Evolutionary conservation across 495 filamentous ascomycete species (phyloP), one percentile per base, ranked within the genome.

Genomic region (Penicillium parvum): DNA sequence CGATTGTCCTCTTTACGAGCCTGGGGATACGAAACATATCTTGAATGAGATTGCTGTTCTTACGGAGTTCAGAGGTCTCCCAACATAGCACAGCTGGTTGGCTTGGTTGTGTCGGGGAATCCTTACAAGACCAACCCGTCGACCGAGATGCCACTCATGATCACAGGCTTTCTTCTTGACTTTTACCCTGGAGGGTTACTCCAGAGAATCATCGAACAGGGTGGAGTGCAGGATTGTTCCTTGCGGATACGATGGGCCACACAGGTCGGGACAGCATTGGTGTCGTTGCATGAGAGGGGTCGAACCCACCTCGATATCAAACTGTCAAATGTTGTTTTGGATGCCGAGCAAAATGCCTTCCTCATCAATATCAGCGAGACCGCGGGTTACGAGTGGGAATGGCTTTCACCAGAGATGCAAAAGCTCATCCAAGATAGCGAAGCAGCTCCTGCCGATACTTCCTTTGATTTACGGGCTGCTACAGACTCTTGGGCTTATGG

Each of bases 231-330:
- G 25, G 44, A 21, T 23, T 47, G 47, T 30, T 44, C 1, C 23
- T 41, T 47, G 15, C 43, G 18, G 11, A 29, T 49, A 40, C 9
- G 35, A 45, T 55, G 43, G 52, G 49, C 44, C n/a, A 14, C 43
- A 23, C 38, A 52, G 29, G 42, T 43, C 34, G 33, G 49, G 4
- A 43, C 3, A 43, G 49, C 33, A 35, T 40, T 52, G 26, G 11
- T 25, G 17, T 18, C 22, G 22, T 47, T 52, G 25, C 37, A 52
- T 15, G 46, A 14, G 4, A 18, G 32, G 14, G 12, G 23, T 18
- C 43, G 33, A 40, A 48, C n/a, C 43, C n/a, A 59, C 21, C 48
- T 56, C 20, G 49, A 61, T 32, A 46, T 61, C 21, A 61, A 58
- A 45, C 46, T 49, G 2, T 36, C 45, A 23, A 61, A 56, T 38